Evolutionary conservation across 1,284 basidiomycete species (phyloP), one percentile per base, ranked within the genome.

Genomic region (Austroboletus niveus): DNA sequence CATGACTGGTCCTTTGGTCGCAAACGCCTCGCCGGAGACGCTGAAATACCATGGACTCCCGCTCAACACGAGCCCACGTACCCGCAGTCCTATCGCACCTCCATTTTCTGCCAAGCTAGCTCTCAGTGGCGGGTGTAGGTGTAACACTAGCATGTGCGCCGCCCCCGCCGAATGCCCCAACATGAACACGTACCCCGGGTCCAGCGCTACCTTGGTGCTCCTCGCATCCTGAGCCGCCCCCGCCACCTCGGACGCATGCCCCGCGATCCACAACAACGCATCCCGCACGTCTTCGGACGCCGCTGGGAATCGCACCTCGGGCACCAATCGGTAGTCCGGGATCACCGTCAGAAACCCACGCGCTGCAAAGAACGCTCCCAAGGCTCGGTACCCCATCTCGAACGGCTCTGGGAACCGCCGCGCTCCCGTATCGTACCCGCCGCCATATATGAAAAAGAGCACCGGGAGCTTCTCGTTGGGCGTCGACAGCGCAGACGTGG

Each of bases 371-470:
- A 79, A 85, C 6, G 80, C 69, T 0, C 77, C 84, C 8, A 85
- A 54, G 54, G 76, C 78, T n/a, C 71, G 69, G 60, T 83, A 85
- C 4, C 66, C 70, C 46, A 84, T 71, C 30, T 78, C 76, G 38
- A 70, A 70, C 0, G 81, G 77, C 14, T 74, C 64, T 0, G 76
- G 70, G 36, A 78, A 60, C 15, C 66, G 71, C 34, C 80, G 75
- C 1, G 72, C 69, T 2, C 84, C 84, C 0, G 63, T 62, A 52
- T 69, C 68, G 61, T 83, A 84, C 2, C 83, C 83, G 5, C 84
- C 85, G 1, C 84, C 85, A 55, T 87, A 86, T 41, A 80, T 56
- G 63, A 79, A 85, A 64, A 86, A 78, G 17, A 87, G 64, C 22
- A 85, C 69, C 0, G 81, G 81, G 0, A 73, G 70, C 52, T 73